A percentile compares a stretch with the other conserved stretches of the same genome.
Evolutionary conservation across 2,329 filamentous ascomycete genomes (phyloP).

Genomic region (Epichloe uncinata): DNA sequence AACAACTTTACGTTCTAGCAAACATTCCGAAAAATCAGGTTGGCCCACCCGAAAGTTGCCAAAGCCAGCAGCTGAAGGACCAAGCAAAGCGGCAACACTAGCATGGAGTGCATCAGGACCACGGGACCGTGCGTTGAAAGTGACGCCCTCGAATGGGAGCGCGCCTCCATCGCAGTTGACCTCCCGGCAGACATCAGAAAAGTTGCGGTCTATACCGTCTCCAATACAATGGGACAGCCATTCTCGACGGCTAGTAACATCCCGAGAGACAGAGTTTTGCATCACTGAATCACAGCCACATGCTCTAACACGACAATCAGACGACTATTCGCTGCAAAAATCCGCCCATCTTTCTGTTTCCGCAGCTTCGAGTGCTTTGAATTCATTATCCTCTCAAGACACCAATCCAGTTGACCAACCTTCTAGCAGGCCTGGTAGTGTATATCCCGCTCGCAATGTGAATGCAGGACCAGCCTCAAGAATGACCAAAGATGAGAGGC

Average conservation of each 20-base stretch:
- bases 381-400: slow-evolving; percentile 18
- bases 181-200: slow-evolving; percentile 19
- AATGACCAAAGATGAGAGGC: background rate
- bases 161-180: slow-evolving; percentile 9
- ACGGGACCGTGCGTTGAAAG: slow-evolving; percentile 21
- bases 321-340: slow-evolving; percentile 24
- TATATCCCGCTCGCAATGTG: slow-evolving; percentile 2
- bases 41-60: slow-evolving; percentile 28
- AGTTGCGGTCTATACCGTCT: slow-evolving; percentile 19
- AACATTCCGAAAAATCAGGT: slow-evolving; percentile 27
- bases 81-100: slow-evolving; percentile 50
- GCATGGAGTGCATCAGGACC: slow-evolving; percentile 42
- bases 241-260: slow-evolving; percentile 34
- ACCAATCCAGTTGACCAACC: slow-evolving; percentile 8
- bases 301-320: slow-evolving; percentile 22
- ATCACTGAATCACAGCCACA: slow-evolving; percentile 16
- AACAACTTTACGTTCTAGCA: slow-evolving; percentile 43
- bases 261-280: slow-evolving; percentile 20
- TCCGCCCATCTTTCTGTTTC: slow-evolving; percentile 39
- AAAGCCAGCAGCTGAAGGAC: slow-evolving; percentile 34
- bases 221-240: slow-evolving; percentile 40
- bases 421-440: slow-evolving; percentile 9
- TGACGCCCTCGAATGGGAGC: slow-evolving; percentile 13
- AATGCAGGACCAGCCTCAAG: slow-evolving; percentile 2
- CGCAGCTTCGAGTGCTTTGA: slow-evolving; percentile 42